Conservation (phyloP, 306 rosid species). For the Cicer chorassanicum region DNA sequence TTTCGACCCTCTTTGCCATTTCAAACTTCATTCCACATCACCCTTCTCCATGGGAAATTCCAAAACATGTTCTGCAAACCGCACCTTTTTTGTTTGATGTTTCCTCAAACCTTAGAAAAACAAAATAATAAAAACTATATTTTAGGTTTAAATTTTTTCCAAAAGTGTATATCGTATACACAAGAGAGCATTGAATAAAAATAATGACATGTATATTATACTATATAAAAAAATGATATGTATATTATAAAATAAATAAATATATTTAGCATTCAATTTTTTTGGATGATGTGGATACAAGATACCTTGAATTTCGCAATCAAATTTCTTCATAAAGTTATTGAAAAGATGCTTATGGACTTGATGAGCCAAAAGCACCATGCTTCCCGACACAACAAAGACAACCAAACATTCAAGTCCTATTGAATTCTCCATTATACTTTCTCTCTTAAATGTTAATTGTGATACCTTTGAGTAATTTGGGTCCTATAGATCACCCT, state of each 20-base stretch:
- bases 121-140: not conserved
- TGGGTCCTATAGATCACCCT: not conserved
- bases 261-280: not conserved
- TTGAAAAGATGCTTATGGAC: slow-evolving; percentile 64
- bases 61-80: slow-evolving; percentile 58
- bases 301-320: slow-evolving; percentile 49
- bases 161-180: no score
- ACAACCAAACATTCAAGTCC: slow-evolving; percentile 65
- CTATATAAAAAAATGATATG: no score
- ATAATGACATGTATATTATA: no score
- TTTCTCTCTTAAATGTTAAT: not conserved
- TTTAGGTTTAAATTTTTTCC: not conserved
- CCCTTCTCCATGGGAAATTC: slow-evolving; percentile 43
- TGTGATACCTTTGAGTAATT: not conserved
- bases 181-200: no score
- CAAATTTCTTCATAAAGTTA: slow-evolving; percentile 64
- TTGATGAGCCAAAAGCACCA: slow-evolving; percentile 63
- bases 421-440: slow-evolving; percentile 55
- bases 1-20: no score
- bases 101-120: slow-evolving; percentile 25
- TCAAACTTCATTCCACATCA: no score
- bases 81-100: slow-evolving; percentile 51
- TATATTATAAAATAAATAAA: not conserved
- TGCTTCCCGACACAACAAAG: slow-evolving; percentile 74
- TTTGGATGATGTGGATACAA: not conserved